These are phyloP conservation scores for Dactylonectria estremocensis DNA, from an alignment of 2,329 filamentous ascomycete genomes.

Conservation along the genomic window DNA sequence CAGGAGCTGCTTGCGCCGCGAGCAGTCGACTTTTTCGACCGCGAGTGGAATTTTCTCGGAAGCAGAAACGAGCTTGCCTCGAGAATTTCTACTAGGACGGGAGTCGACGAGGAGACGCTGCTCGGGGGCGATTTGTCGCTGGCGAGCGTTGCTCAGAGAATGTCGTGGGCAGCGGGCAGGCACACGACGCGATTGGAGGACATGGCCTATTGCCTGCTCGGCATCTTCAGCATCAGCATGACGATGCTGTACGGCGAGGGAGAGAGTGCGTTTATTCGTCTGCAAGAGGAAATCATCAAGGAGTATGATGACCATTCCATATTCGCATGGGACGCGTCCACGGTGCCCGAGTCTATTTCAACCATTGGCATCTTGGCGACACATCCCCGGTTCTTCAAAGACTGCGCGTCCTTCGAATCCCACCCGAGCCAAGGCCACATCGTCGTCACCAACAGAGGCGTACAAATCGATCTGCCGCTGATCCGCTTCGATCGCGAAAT, in stretches of 20 bases:
- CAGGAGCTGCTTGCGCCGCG: conserved; percentile 39
- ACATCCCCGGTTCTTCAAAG: conserved; percentile 34
- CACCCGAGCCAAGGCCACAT: conserved; percentile 29
- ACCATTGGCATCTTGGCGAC: conserved; percentile 33
- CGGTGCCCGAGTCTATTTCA: conserved; percentile 25
- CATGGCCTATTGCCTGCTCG: conserved; percentile 43
- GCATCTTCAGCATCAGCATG: conserved; percentile 43
- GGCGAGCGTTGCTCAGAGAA: conserved; percentile 35
- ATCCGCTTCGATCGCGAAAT: conserved; percentile 4
- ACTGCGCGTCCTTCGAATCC: conserved; percentile 10
- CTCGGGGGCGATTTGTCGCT: conserved; percentile 19
- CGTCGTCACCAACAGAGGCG: conserved; percentile 37
- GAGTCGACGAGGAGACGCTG: conserved; percentile 33
- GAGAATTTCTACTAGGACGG: conserved; percentile 23
- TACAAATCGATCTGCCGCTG: conserved; percentile 27
- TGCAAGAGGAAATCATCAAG: conserved; percentile 47
- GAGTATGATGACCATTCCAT: conserved; percentile 42
- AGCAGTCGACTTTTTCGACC: conserved; percentile 33
- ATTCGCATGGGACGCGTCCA: conserved; percentile 40
- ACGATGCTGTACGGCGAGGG: conserved; percentile 44
- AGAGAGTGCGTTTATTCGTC: conserved; percentile 40
- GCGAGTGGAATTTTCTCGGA: conserved; percentile 29
- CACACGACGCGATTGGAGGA: conserved; percentile 41
- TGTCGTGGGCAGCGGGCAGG: conserved; percentile 41
- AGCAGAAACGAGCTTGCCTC: conserved; percentile 24